A percentile compares a stretch with the other conserved stretches of the same genome.
Evolutionary conservation across 495 filamentous ascomycete species (phyloP).

Genomic region (Penicillium desertorum): DNA sequence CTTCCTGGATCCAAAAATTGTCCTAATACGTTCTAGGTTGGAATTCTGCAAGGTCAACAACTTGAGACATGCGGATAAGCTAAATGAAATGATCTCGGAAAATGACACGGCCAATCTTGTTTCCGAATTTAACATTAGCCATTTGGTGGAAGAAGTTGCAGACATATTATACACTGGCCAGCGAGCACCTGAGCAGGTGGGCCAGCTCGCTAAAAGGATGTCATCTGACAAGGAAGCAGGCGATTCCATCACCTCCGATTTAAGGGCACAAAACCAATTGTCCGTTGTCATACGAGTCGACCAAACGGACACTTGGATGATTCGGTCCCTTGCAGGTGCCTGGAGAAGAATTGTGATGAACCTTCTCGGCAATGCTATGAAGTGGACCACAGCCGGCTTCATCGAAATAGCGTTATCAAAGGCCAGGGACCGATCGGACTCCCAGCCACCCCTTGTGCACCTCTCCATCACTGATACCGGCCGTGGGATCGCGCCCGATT

Average conservation of each 20-base stretch:
- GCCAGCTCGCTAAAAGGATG: background rate
- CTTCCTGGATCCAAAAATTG: slow-evolving; percentile 41
- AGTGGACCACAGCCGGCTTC: slow-evolving; percentile 61
- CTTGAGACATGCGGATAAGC: slow-evolving; percentile 17
- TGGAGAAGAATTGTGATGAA: slow-evolving; percentile 70
- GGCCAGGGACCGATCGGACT: slow-evolving; percentile 23
- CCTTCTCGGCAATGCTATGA: slow-evolving; percentile 68
- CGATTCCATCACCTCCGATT: background rate
- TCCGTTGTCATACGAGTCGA: slow-evolving; percentile 59
- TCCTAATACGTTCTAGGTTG: slow-evolving; percentile 26
- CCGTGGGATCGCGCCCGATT: slow-evolving; percentile 65
- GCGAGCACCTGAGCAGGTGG: slow-evolving; percentile 10
- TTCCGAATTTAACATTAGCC: slow-evolving; percentile 46
- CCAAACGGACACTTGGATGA: slow-evolving; percentile 48
- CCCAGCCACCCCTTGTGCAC: slow-evolving; percentile 26
- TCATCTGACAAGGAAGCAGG: background rate
- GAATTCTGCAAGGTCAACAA: slow-evolving; percentile 63
- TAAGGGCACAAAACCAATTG: slow-evolving; percentile 24
- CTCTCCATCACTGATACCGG: slow-evolving; percentile 65
- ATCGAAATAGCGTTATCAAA: slow-evolving; percentile 56
- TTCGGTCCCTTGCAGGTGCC: slow-evolving; percentile 60
- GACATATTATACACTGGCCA: slow-evolving; percentile 57
- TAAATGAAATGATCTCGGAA: slow-evolving; percentile 1
- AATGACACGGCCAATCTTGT: slow-evolving; percentile 21
- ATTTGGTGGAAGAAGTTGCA: slow-evolving; percentile 58